Evolutionary conservation across 192 early-diverging fungal genomes (phyloP), one percentile per base, ranked within the genome.

Genomic region (Mortierella alpina): DNA sequence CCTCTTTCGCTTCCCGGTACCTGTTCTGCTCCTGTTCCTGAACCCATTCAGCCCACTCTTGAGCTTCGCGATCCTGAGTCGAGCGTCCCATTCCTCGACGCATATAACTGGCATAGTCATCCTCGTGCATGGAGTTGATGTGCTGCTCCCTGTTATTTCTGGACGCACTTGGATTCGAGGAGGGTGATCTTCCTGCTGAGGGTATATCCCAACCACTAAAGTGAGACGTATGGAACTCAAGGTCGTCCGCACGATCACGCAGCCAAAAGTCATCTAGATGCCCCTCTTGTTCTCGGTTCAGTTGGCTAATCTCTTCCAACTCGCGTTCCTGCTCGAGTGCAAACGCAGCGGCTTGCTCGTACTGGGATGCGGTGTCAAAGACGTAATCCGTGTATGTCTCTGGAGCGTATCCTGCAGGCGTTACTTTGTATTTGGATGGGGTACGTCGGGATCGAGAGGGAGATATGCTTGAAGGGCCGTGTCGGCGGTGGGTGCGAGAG

Each of bases 41-140:
- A 40, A 69, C 67, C 74, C 74, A 76, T 10, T 64, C 66, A 12
- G 10, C 20, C 74, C 74, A 76, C 18, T 76, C 74, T 39, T 55
- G 45, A 0, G 49, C 45, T 12, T 50, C 53, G 17, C 64, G 68
- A 17, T 56, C 59, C 11, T 55, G 39, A n/a, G 23, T 18, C 17
- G 15, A 52, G 10, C 73, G 65, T 9, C 58, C 49, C 74, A 76
- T 76, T 5, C 74, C 74, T 13, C 47, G 59, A 2, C 74, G 66
- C 74, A 76, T 76, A 47, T 76, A 76, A 15, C n/a, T 44, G 11
- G 67, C 55, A 20, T 76, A 76, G 10, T 48, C 42, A 2, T 63
- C 74, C 15, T 76, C 74, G 0, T 59, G 62, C 50, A 76, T 51
- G 22, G 59, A 22, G 41, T 76, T 54, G 15, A 76, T 48, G 23